phyloP scores from a whole-genome alignment of 805 yeast species.

The Cyberlindnera sargentensis region DNA sequence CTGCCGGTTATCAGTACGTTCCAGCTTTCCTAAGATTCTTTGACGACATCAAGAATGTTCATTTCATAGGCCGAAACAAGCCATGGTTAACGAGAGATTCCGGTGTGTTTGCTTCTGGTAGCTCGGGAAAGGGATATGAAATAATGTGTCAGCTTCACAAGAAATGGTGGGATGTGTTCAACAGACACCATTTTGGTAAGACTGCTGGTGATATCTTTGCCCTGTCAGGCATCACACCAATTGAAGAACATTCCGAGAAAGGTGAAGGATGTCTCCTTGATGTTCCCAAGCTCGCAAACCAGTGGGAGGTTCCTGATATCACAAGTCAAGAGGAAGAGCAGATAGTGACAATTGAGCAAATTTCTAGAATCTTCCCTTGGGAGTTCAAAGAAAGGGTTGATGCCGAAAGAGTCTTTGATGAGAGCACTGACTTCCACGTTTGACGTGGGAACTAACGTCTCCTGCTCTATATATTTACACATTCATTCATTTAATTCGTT shows the following conservation, averaged over 20 bases:
- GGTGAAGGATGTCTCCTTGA: constrained; percentile 12
- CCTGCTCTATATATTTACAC: neutral
- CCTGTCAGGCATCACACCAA: constrained; percentile 2
- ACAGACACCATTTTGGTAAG: constrained; percentile 13
- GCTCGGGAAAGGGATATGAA: constrained; percentile 10
- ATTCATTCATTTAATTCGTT: neutral
- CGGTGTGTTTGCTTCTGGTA: constrained; percentile 1
- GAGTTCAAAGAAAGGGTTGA: constrained; percentile 9
- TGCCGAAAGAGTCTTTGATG: constrained; percentile 13
- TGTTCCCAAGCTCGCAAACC: constrained; percentile 7
- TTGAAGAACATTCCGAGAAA: constrained; percentile 5
- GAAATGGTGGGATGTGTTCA: constrained; percentile 19
- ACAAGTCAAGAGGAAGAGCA: too few species aligned
- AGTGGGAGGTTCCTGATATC: constrained; percentile 9
- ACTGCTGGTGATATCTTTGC: constrained; percentile 10
- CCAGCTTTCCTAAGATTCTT: constrained; percentile 58
- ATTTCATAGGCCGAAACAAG: constrained; percentile 58
- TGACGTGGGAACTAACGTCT: neutral
- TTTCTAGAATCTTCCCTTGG: constrained; percentile 21
- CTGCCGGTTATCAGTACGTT: constrained; percentile 58
- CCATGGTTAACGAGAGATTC: constrained; percentile 38
- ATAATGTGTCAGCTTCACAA: constrained; percentile 5
- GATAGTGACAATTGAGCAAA: too few species aligned
- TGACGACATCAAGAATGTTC: constrained; percentile 40
- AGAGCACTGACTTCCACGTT: constrained; percentile 14